These are phyloP conservation scores for Macaranga tanarius DNA, from an alignment of 441 rosid species.

Conservation along the genomic window DNA sequence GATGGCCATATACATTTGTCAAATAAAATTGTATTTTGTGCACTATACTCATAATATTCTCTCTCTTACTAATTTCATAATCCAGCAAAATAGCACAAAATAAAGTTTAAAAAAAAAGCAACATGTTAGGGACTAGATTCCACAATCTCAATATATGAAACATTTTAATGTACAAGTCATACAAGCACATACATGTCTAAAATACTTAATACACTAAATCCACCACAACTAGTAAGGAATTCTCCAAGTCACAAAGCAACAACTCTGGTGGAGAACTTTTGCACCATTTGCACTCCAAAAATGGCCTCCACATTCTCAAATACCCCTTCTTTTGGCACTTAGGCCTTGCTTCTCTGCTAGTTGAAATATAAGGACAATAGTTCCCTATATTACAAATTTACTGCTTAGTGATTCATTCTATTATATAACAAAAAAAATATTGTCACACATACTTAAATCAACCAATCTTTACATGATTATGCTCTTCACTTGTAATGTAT, in stretches of 20 bases:
- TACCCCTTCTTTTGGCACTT: constrained; percentile 52
- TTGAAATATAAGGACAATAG: constrained; percentile 55
- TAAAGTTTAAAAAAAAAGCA: background rate
- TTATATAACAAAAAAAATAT: too few relatives aligned
- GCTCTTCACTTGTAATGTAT: constrained; percentile 36
- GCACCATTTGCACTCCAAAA: constrained; percentile 55
- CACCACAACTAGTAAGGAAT: constrained; percentile 62
- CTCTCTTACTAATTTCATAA: constrained; percentile 75
- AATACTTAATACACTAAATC: constrained; percentile 74
- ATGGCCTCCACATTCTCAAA: constrained; percentile 55
- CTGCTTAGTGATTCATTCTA: too few relatives aligned
- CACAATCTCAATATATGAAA: too few relatives aligned
- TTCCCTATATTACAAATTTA: constrained; percentile 39
- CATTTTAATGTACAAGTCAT: too few relatives aligned
- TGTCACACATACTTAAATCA: background rate
- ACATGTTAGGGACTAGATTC: constrained; percentile 11
- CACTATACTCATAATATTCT: constrained; percentile 62
- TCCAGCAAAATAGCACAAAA: background rate
- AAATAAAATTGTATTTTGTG: too few relatives aligned
- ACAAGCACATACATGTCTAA: constrained; percentile 68
- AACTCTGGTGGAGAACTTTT: constrained; percentile 36
- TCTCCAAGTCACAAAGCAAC: constrained; percentile 49
- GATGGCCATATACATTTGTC: too few relatives aligned
- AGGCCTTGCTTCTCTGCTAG: constrained; percentile 61
- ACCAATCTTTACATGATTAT: background rate